Evolutionary conservation across 2,329 filamentous ascomycete species (phyloP).

Genomic region (Colletotrichum sp.): DNA sequence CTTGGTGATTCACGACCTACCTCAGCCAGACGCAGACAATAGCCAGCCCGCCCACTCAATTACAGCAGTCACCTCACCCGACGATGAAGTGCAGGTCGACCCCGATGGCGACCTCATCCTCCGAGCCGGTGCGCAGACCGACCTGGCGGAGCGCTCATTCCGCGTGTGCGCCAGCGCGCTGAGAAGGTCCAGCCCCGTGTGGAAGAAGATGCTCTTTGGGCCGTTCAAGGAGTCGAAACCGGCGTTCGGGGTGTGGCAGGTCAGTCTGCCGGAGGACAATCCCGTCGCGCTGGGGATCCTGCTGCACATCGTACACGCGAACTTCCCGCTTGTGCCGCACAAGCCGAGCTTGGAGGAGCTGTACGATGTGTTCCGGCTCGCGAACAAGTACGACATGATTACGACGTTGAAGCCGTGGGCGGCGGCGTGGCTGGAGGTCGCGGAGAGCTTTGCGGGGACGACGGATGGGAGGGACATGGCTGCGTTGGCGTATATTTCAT

Average conservation of each 20-base stretch:
- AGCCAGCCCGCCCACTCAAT: background rate
- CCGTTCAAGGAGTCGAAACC: conserved; percentile 15
- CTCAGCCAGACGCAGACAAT: background rate
- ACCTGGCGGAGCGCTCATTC: background rate
- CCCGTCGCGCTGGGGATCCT: background rate
- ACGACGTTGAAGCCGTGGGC: conserved; percentile 1
- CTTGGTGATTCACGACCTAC: background rate
- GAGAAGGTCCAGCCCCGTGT: conserved; percentile 4
- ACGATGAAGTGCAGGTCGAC: background rate
- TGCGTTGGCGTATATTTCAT: background rate
- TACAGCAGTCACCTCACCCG: background rate
- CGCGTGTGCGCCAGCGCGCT: conserved; percentile 4
- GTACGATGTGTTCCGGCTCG: background rate
- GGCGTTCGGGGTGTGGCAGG: background rate
- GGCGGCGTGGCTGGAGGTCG: background rate
- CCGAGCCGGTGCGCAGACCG: background rate
- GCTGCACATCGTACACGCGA: background rate
- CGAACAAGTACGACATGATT: conserved; percentile 14
- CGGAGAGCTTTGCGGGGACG: background rate
- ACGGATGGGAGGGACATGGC: background rate
- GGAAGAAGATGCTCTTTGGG: conserved; percentile 18
- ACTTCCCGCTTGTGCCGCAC: background rate
- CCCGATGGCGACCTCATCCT: conserved; percentile 2
- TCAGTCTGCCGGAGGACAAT: conserved; percentile 1
- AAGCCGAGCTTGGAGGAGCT: background rate